phyloP scores from a whole-genome alignment of 225 moss, liverwort and hornwort genomes.

The Asterella californica region DNA sequence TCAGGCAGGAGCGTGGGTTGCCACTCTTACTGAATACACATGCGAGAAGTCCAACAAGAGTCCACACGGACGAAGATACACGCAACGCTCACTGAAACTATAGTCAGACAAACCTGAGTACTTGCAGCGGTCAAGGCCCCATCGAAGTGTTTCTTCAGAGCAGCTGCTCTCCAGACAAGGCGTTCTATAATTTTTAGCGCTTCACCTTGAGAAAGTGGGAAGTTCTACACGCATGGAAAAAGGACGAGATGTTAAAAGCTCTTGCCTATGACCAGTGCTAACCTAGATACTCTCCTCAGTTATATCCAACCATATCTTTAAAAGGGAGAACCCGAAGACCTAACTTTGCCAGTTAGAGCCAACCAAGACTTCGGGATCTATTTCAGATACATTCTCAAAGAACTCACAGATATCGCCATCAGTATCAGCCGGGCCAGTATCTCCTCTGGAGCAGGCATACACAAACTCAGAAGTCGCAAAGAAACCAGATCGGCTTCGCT shows the following conservation, averaged over 20 bases:
- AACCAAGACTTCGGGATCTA: background rate
- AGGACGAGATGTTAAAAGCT: background rate
- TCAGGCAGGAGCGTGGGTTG: background rate
- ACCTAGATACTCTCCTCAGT: background rate
- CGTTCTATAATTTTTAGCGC: conserved; percentile 82
- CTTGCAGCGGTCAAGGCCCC: conserved; percentile 86
- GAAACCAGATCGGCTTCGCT: conserved; percentile 63
- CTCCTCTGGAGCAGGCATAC: conserved; percentile 95
- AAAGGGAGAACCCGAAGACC: background rate
- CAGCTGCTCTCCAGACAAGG: conserved; percentile 94
- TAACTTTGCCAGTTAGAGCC: background rate
- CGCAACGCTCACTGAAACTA: background rate
- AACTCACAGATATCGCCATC: conserved; percentile 96
- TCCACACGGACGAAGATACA: background rate
- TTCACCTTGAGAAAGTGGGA: conserved; percentile 71
- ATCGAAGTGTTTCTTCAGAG: conserved; percentile 69
- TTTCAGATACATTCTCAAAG: background rate
- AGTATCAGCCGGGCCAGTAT: conserved; percentile 94
- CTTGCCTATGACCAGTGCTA: background rate
- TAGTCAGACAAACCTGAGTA: conserved; percentile 55
- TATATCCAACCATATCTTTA: background rate
- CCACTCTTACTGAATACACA: background rate
- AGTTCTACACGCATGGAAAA: conserved; percentile 46
- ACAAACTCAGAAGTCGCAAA: conserved; percentile 73
- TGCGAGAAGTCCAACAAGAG: background rate